A percentile compares a stretch with the other conserved stretches of the same genome.
Conservation (phyloP, 1,139 yeast species). For the Nakaseomyces nivariensis region DNA sequence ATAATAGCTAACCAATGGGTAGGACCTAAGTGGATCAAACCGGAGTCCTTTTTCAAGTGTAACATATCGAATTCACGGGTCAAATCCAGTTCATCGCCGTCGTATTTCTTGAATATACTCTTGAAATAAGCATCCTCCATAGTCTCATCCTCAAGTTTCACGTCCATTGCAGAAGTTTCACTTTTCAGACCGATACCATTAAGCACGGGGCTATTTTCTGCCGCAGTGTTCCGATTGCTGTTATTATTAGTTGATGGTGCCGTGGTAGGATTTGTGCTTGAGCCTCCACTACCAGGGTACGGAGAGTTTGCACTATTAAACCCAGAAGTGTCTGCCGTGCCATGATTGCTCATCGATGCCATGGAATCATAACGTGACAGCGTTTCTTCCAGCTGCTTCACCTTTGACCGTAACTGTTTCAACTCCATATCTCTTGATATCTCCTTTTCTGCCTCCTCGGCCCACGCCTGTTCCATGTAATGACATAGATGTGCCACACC, state of each 20-base stretch:
- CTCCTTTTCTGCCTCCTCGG: slow-evolving; percentile 40
- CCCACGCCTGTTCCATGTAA: slow-evolving; percentile 53
- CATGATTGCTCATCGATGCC: not conserved
- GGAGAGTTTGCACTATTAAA: not conserved
- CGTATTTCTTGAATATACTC: slow-evolving; percentile 14
- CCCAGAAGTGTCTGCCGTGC: not conserved
- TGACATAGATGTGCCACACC: slow-evolving; percentile 69
- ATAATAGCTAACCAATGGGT: slow-evolving; percentile 46
- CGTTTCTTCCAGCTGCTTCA: slow-evolving; percentile 25
- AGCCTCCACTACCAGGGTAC: not conserved
- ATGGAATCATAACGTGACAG: slow-evolving; percentile 19
- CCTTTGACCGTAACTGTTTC: slow-evolving; percentile 27
- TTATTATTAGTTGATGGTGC: not conserved
- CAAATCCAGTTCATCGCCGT: slow-evolving; percentile 33
- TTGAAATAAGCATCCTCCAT: not conserved
- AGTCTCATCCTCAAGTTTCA: not conserved
- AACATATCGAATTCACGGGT: slow-evolving; percentile 41
- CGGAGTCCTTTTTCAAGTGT: slow-evolving; percentile 37
- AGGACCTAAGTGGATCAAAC: slow-evolving; percentile 41
- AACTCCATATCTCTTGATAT: slow-evolving; percentile 34
- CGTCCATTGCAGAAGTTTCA: not conserved
- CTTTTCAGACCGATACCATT: not conserved
- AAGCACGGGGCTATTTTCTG: not conserved
- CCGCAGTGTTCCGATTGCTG: not conserved
- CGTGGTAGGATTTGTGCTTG: not conserved